Evolutionary conservation across 106 monocot species (phyloP).

Genomic region (Apostasia shenzhenica): DNA sequence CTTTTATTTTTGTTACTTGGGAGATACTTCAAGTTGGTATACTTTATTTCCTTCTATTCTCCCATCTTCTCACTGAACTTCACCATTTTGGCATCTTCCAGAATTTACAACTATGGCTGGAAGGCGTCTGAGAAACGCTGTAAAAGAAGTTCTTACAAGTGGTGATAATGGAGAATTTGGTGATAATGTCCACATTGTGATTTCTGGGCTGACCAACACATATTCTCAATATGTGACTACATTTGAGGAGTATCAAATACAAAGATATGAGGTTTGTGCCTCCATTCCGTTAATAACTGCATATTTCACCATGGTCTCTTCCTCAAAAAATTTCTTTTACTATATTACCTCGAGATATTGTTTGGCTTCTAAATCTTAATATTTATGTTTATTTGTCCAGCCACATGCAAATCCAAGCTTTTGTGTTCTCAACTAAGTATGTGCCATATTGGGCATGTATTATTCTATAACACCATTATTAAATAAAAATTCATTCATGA

Average conservation of each 20-base stretch:
- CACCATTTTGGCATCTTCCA: conserved; percentile 71
- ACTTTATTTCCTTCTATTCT: neutral
- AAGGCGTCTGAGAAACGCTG: conserved; percentile 78
- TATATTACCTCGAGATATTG: too few species aligned
- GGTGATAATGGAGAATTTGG: conserved; percentile 38
- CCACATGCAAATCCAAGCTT: too few species aligned
- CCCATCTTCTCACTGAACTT: conserved; percentile 44
- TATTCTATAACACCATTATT: too few species aligned
- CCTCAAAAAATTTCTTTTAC: too few species aligned
- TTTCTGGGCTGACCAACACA: conserved; percentile 88
- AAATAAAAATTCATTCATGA: too few species aligned
- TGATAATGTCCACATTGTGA: conserved; percentile 51
- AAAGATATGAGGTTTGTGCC: conserved; percentile 74
- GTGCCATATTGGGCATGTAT: too few species aligned
- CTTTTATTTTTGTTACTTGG: neutral
- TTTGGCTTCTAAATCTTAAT: too few species aligned
- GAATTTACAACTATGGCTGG: conserved; percentile 98
- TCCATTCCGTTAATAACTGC: neutral
- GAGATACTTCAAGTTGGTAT: neutral
- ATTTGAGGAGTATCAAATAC: conserved; percentile 80
- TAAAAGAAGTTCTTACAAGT: conserved; percentile 42
- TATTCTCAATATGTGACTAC: conserved; percentile 94
- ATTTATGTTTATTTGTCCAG: too few species aligned
- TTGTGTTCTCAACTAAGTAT: too few species aligned
- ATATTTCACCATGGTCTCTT: too few species aligned